These are phyloP conservation scores for Metschnikowia aberdeeniae DNA, from an alignment of 805 yeast genomes.

Conservation along the genomic window DNA sequence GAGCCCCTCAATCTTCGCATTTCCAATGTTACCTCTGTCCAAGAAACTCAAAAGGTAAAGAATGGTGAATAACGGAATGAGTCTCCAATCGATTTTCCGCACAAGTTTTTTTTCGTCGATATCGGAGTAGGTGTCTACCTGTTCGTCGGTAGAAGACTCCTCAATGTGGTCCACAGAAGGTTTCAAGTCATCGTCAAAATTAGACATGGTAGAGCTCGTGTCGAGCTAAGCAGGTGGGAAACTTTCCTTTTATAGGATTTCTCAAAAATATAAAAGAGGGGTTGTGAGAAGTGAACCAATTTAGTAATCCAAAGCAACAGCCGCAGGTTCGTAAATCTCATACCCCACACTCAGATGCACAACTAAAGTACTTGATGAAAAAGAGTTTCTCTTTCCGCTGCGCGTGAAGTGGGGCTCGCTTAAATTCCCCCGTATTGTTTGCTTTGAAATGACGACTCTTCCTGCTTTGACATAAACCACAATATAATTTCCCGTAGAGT, in stretches of 20 bases:
- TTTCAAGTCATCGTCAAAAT: slow-evolving; percentile 1
- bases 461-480: no score
- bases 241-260: no score
- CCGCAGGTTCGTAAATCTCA: background rate
- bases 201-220: no score
- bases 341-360: slow-evolving; percentile 4
- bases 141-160: background rate
- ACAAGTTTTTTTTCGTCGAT: slow-evolving; percentile 53
- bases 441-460: no score
- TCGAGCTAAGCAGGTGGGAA: no score
- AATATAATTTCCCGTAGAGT: no score
- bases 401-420: no score
- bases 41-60: slow-evolving; percentile 72
- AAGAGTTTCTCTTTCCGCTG: no score
- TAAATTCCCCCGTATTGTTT: no score
- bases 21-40: slow-evolving; percentile 79
- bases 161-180: slow-evolving; percentile 5
- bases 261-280: background rate
- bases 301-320: background rate
- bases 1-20: slow-evolving; percentile 74
- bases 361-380: background rate
- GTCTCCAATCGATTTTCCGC: slow-evolving; percentile 64
- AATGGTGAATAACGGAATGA: slow-evolving; percentile 73
- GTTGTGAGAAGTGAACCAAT: background rate
- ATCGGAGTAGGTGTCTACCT: slow-evolving; percentile 6